Evolutionary conservation across 2,329 filamentous ascomycete species (phyloP).

Genomic region (Claviceps sp.): DNA sequence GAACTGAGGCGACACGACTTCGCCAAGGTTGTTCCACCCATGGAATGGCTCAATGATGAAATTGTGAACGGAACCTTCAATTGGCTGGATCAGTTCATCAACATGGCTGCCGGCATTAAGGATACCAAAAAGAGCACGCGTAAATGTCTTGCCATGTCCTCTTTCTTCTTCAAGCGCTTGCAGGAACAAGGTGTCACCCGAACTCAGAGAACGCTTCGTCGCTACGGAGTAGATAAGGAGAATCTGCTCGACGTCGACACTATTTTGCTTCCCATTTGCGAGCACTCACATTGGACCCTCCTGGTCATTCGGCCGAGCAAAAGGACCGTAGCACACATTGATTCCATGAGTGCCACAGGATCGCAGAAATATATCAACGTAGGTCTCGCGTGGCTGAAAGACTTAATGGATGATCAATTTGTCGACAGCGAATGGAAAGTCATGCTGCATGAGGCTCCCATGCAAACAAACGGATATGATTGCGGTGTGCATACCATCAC

Average conservation of each 20-base stretch:
- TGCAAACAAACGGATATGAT: constrained; percentile 55
- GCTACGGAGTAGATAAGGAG: constrained; percentile 40
- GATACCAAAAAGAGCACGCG: constrained; percentile 34
- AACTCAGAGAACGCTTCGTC: constrained; percentile 42
- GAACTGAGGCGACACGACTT: constrained; percentile 46
- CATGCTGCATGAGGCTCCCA: constrained; percentile 34
- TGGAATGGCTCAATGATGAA: constrained; percentile 64
- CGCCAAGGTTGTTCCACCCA: constrained; percentile 40
- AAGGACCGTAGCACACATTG: constrained; percentile 52
- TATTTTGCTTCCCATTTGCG: constrained; percentile 57
- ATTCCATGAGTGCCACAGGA: constrained; percentile 42
- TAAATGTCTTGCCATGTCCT: constrained; percentile 49
- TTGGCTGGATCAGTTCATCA: constrained; percentile 46
- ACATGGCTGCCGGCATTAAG: constrained; percentile 39
- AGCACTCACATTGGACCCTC: constrained; percentile 56
- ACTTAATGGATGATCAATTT: constrained; percentile 41
- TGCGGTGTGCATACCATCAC: constrained; percentile 68
- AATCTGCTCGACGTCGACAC: constrained; percentile 54
- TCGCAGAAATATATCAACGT: constrained; percentile 25
- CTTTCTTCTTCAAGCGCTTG: constrained; percentile 50
- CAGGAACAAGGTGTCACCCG: constrained; percentile 31
- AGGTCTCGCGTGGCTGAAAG: constrained; percentile 41
- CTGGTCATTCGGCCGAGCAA: constrained; percentile 50
- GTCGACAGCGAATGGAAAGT: constrained; percentile 45
- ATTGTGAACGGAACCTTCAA: constrained; percentile 55